Conservation (phyloP, 176 grass and related monocot genomes). For the Paspalum vaginatum region DNA sequence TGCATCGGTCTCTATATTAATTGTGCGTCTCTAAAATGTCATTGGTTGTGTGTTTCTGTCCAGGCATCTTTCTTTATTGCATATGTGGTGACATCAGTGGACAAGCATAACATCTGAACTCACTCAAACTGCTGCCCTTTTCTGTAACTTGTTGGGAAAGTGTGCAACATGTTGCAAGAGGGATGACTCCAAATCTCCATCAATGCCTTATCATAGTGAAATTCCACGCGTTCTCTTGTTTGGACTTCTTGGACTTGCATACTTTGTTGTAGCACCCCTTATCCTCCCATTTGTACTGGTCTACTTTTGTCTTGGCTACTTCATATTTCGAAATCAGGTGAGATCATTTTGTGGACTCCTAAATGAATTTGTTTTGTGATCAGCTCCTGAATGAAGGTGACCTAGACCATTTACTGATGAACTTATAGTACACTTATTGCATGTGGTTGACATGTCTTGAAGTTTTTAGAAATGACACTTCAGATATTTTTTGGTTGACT, state of each 20-base stretch:
- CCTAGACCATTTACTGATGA: neutral
- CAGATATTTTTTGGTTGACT: neutral
- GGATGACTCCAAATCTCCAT: conserved; percentile 61
- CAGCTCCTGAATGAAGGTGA: conserved; percentile 1
- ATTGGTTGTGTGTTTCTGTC: conserved; percentile 35
- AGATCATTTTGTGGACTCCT: neutral
- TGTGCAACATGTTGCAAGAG: conserved; percentile 57
- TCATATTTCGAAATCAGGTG: conserved; percentile 95
- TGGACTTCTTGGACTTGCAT: conserved; percentile 79
- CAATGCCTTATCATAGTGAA: conserved; percentile 91
- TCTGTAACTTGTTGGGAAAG: conserved; percentile 54
- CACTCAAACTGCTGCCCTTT: conserved; percentile 63
- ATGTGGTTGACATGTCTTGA: neutral
- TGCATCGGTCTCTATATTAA: conserved; percentile 26
- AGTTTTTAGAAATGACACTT: neutral
- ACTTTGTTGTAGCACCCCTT: conserved; percentile 85
- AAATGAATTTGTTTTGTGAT: no score
- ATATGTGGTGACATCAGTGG: conserved; percentile 96
- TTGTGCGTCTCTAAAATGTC: conserved; percentile 34
- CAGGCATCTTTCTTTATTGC: conserved; percentile 94
- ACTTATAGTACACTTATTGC: neutral
- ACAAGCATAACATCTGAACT: conserved; percentile 84
- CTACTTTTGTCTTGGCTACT: conserved; percentile 92
- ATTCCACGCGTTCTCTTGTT: conserved; percentile 91
- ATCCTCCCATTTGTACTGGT: conserved; percentile 92